Conservation (phyloP, 345 rosid genomes). For the Lumnitzera littorea region DNA sequence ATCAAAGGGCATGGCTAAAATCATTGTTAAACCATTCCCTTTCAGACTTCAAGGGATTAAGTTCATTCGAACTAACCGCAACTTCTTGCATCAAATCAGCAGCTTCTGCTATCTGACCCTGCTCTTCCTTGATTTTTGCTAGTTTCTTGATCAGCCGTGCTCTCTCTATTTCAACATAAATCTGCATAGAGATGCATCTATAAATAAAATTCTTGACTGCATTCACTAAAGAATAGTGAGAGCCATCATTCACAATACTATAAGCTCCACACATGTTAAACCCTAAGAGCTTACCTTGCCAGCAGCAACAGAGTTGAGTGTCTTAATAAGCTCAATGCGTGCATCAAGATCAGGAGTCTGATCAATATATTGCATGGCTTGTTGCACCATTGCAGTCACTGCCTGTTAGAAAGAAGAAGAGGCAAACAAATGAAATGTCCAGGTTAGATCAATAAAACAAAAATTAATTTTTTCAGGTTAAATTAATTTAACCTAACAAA, state of each 20-base stretch:
- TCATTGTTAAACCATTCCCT: not conserved
- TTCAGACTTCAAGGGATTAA: not conserved
- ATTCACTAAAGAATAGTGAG: not conserved
- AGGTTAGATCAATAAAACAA: not conserved
- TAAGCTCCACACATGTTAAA: not conserved
- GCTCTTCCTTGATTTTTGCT: slow-evolving; percentile 90
- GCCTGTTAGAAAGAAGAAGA: slow-evolving; percentile 36
- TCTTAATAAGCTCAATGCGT: slow-evolving; percentile 81
- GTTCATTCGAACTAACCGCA: slow-evolving; percentile 48
- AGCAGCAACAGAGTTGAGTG: slow-evolving; percentile 71
- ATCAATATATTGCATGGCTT: slow-evolving; percentile 92
- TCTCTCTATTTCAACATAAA: slow-evolving; percentile 90
- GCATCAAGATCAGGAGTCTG: slow-evolving; percentile 89
- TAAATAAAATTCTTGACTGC: not conserved
- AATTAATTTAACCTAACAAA: not conserved
- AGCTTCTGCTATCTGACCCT: slow-evolving; percentile 85
- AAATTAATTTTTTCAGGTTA: not conserved
- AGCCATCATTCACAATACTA: not conserved
- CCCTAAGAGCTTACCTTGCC: slow-evolving; percentile 53
- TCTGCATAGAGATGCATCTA: slow-evolving; percentile 30
- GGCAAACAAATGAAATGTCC: not conserved
- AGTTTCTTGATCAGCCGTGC: slow-evolving; percentile 84
- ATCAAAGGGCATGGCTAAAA: not conserved
- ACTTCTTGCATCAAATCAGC: slow-evolving; percentile 99
- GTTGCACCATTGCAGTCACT: slow-evolving; percentile 96